Conservation (phyloP, 306 rosid genomes). For the Ceratonia siliqua region DNA sequence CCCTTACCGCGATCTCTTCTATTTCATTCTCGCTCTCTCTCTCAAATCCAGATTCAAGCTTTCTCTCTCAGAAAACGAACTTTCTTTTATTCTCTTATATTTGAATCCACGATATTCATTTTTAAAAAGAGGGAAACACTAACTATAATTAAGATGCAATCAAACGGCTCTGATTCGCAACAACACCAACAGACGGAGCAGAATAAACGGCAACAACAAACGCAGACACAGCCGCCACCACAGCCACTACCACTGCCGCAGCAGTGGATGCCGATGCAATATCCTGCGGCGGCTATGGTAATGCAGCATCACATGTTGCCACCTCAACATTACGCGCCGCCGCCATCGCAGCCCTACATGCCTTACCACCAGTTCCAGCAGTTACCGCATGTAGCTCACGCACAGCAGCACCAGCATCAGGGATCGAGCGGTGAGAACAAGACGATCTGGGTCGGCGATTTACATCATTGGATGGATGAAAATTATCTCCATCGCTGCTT, state of each 20-base stretch:
- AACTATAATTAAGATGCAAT: constrained; percentile 61
- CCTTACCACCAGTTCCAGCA: constrained; percentile 64
- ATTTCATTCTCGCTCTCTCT: constrained; percentile 29
- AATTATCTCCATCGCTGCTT: constrained; percentile 84
- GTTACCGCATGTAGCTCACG: constrained; percentile 53
- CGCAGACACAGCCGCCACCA: constrained; percentile 30
- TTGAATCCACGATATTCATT: constrained; percentile 28
- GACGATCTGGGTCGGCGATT: constrained; percentile 95
- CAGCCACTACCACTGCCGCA: constrained; percentile 50
- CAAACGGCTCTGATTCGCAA: constrained; percentile 79
- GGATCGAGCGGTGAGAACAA: constrained; percentile 82
- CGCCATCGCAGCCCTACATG: constrained; percentile 53
- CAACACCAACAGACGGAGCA: constrained; percentile 42
- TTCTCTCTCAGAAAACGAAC: constrained; percentile 35
- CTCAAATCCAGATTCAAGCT: constrained; percentile 35
- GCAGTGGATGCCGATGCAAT: constrained; percentile 88
- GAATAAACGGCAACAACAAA: constrained; percentile 35
- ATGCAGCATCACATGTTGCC: constrained; percentile 94
- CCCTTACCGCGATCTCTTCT: constrained; percentile 50
- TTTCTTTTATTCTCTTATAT: neutral
- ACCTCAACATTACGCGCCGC: constrained; percentile 74
- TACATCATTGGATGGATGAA: constrained; percentile 96
- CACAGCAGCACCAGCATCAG: constrained; percentile 48
- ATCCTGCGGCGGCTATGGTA: constrained; percentile 90
- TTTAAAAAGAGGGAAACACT: neutral